Evolutionary conservation across 1,139 yeast species (phyloP).

Genomic region (Magnusiomyces clavatus): DNA sequence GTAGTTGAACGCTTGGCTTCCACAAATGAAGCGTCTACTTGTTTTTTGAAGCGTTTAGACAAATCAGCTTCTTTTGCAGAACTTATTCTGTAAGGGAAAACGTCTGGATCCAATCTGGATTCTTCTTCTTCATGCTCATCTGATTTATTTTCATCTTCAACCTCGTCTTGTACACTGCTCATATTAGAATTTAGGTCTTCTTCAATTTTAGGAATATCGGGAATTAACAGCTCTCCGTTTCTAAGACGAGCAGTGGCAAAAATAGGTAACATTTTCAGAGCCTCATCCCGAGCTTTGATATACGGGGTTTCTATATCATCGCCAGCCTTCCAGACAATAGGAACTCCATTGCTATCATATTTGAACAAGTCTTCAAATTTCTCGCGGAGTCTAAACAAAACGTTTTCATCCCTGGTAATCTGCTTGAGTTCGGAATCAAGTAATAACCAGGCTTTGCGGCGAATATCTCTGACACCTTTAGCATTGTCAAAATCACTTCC

Average conservation of each 20-base stretch:
- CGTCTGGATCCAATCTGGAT: constrained; percentile 34
- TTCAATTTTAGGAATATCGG: constrained; percentile 40
- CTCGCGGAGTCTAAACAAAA: constrained; percentile 33
- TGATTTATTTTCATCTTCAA: constrained; percentile 23
- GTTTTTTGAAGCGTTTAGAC: constrained; percentile 57
- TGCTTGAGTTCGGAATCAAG: constrained; percentile 55
- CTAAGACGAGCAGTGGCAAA: constrained; percentile 50
- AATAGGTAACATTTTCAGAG: constrained; percentile 52
- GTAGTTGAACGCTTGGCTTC: constrained; percentile 52
- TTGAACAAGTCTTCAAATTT: constrained; percentile 76
- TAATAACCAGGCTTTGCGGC: constrained; percentile 55
- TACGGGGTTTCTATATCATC: constrained; percentile 65
- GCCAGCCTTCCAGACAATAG: constrained; percentile 70
- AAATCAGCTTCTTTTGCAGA: constrained; percentile 53
- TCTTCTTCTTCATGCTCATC: constrained; percentile 23
- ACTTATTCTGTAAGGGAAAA: constrained; percentile 52
- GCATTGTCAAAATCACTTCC: constrained; percentile 40
- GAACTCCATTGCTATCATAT: constrained; percentile 76
- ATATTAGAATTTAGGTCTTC: constrained; percentile 10
- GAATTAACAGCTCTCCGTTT: constrained; percentile 48
- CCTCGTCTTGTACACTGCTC: too few relatives aligned
- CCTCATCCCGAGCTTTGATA: constrained; percentile 47
- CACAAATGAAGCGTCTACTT: constrained; percentile 70
- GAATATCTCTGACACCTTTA: constrained; percentile 38
- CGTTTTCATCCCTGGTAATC: constrained; percentile 33